Conservation (phyloP, 2,329 filamentous ascomycete genomes). For the Cytospora piceae region DNA sequence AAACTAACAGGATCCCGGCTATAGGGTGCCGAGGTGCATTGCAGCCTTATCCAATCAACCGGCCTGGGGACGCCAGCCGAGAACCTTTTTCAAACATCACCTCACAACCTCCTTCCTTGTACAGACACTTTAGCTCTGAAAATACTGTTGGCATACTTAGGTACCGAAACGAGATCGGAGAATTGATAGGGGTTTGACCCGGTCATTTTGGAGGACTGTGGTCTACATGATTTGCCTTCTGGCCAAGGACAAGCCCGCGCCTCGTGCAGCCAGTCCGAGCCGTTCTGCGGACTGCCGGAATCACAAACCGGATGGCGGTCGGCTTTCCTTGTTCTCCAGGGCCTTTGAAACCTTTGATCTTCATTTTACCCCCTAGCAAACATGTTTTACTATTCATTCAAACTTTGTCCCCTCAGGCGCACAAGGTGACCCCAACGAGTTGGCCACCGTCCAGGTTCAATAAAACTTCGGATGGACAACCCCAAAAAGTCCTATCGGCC, state of each 20-base stretch:
- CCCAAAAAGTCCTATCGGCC: not conserved
- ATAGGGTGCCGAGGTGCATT: slow-evolving; percentile 1
- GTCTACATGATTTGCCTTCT: not conserved
- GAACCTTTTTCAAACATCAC: slow-evolving; percentile 27
- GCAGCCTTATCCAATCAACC: slow-evolving; percentile 8
- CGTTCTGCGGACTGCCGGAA: too few species aligned
- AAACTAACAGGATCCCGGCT: not conserved
- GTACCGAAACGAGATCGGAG: not conserved
- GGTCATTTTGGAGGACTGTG: too few species aligned
- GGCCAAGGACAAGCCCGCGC: not conserved
- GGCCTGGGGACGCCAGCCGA: slow-evolving; percentile 16
- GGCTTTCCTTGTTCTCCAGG: not conserved
- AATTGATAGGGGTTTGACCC: not conserved
- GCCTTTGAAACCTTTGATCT: not conserved
- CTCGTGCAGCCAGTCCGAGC: too few species aligned
- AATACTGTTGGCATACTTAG: too few species aligned
- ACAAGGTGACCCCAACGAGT: not conserved
- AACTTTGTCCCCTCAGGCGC: not conserved
- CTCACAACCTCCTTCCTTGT: slow-evolving; percentile 10
- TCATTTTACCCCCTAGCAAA: not conserved
- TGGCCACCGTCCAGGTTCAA: not conserved
- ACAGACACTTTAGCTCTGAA: too few species aligned
- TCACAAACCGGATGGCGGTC: too few species aligned
- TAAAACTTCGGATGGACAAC: not conserved
- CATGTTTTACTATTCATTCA: not conserved